A percentile compares a stretch with the other conserved stretches of the same genome.
phyloP scores from a whole-genome alignment of 495 filamentous ascomycete genomes.

The Trichoderma gamsii region DNA sequence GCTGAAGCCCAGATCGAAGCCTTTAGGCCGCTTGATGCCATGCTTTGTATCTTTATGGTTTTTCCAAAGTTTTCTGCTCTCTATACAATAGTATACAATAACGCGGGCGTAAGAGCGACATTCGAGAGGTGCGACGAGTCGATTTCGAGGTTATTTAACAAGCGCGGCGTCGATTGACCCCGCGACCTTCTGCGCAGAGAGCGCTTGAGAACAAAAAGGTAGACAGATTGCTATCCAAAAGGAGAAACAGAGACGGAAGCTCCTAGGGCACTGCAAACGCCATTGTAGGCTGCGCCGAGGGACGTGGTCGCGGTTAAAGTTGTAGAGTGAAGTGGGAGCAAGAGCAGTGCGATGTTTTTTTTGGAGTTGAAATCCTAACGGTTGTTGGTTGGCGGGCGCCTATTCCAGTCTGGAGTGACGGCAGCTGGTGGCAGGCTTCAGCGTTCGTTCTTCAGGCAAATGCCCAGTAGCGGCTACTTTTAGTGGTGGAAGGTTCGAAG shows the following conservation, averaged over 20 bases:
- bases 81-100: no score
- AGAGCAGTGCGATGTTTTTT: no score
- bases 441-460: no score
- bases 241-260: background rate
- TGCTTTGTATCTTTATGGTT: background rate
- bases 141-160: no score
- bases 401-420: no score
- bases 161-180: no score
- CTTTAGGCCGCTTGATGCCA: background rate
- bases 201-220: background rate
- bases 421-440: no score
- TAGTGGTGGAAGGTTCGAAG: no score
- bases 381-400: no score
- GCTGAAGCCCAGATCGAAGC: slow-evolving; percentile 7
- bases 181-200: background rate
- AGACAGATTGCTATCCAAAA: background rate
- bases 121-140: no score
- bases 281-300: background rate
- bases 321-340: background rate
- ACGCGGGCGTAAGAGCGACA: background rate
- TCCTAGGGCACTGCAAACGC: background rate
- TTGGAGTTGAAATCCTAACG: no score
- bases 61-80: background rate
- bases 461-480: no score
- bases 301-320: background rate